Percentiles rank a stretch among this genome's conserved stretches.
Evolutionary conservation across 2,329 filamentous ascomycete genomes (phyloP).

Genomic region (Ceratocystis harringtonii): DNA sequence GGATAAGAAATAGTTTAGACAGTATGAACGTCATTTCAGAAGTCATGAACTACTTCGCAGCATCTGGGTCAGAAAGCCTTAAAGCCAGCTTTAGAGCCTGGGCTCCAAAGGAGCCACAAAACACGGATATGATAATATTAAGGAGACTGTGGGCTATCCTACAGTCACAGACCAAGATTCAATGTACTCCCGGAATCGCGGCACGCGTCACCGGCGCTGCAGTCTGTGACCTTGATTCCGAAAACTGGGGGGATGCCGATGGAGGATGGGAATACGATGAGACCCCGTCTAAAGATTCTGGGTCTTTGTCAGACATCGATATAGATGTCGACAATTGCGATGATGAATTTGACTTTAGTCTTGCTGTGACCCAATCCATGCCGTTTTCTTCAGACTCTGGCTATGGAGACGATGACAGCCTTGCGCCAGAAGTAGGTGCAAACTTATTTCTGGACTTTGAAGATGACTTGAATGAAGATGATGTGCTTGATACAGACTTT

Average conservation of each 20-base stretch:
- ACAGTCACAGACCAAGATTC: slow-evolving; percentile 15
- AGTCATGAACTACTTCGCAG: slow-evolving; percentile 16
- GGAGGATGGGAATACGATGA: slow-evolving; percentile 5
- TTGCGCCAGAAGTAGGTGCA: slow-evolving; percentile 6
- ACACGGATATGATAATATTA: slow-evolving; percentile 3
- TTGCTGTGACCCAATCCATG: background rate
- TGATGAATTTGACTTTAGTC: slow-evolving; percentile 1
- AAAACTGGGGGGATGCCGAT: slow-evolving; percentile 9
- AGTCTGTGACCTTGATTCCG: slow-evolving; percentile 1
- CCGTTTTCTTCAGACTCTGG: slow-evolving; percentile 6
- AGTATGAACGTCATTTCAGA: slow-evolving; percentile 16
- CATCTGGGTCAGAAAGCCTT: slow-evolving; percentile 14
- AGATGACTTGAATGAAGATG: background rate
- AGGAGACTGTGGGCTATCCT: slow-evolving; percentile 14
- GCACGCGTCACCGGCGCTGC: background rate
- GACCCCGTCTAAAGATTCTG: background rate
- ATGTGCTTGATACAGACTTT: slow-evolving; percentile 5
- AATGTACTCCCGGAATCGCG: background rate
- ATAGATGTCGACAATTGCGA: slow-evolving; percentile 2
- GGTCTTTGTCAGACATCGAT: slow-evolving; percentile 14
- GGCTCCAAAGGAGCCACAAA: background rate
- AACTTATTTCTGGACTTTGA: slow-evolving; percentile 1
- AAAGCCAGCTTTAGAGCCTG: slow-evolving; percentile 8
- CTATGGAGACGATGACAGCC: background rate
- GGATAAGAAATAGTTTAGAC: slow-evolving; percentile 4